Base-by-base conservation (phyloP, 1,284 basidiomycete genomes). In the Cutaneotrichosporon daszewskae region DNA sequence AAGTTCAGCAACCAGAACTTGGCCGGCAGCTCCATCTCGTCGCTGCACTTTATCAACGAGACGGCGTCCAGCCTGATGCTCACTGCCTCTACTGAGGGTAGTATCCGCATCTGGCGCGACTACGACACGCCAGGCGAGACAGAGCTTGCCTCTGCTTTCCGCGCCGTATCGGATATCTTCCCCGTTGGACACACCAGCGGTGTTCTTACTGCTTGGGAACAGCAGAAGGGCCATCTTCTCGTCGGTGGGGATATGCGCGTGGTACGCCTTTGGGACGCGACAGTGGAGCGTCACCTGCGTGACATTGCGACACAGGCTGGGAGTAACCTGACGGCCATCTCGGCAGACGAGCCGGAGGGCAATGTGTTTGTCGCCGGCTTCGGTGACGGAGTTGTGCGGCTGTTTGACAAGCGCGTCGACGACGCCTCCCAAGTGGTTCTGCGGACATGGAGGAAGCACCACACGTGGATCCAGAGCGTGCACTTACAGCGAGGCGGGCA, bases 191-290 rank as follows among this genome's bases (percentile, higher is more conserved):
- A 82, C 79, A 54, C 81, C 24, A 80, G 79, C 43, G 94, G 94
- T 0, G 74, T 97, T 28, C 77, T 96, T 20, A 82, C 87, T 39
- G 89, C 94, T 48, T 99, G 95, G 95, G 88, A 90, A 63, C 94
- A 97, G 71, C 77, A 79, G 5, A 79, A 82, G 23, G 95, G 94
- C 0, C 82, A 83, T 29, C 73, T 98, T 24, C 74, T 96, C 12
- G 84, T 90, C 11, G 88, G 87, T 10, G 95, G 95, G 7, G 94
- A 98, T 69, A 86, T 88, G 37, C 81, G 83, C 44, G 82, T 85
- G 26, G 84, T 99, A 47, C 79, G 90, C 40, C 78, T 92, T 1
- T 98, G 95, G 95, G 94, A 98, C 66, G 92, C 91, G 11, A 84
- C 89, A 56, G 85, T 87, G 12, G 94, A 98, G 70, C 80, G 81